Evolutionary conservation across 495 filamentous ascomycete genomes (phyloP), one percentile per base, ranked within the genome.

Genomic region (Talaromyces proteolyticus): DNA sequence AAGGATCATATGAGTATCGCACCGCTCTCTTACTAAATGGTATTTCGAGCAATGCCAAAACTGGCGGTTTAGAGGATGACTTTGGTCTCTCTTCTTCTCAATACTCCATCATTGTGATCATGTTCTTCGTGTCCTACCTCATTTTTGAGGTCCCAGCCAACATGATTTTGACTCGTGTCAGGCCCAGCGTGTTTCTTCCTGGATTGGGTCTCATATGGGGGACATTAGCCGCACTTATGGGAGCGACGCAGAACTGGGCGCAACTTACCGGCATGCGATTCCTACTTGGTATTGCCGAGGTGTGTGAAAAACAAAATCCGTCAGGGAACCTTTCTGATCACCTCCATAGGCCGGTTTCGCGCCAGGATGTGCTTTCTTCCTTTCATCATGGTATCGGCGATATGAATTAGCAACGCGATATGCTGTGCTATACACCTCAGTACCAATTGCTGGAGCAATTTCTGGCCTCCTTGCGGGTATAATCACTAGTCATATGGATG

Each of bases 41-140:
- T 1, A 10, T 34, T 34, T 34, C 14, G 29, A 34, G 71, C 46
- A 73, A 73, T 52, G 71, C 67, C 44, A 58, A 60, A 19, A 57
- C 69, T 3, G 62, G 62, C 25, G 69, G 69, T 42, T 51, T 74
- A 47, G 55, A 55, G 6, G 47, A 57, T 34, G 68, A 73, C 49
- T 59, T 74, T 19, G 36, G 57, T 21, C 48, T 66, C 4, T 51
- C 52, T 29, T 54, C 49, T 1, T 44, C 53, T 29, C 51, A 58
- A 40, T 72, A 62, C 44, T 56, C 59, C 2, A 47, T 62, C 37
- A 51, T 50, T 17, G 24, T 62, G 8, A 29, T 66, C 0, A 52
- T 75, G 40, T 74, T 74, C 56, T 74, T 75, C 53, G 56, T 73
- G 41, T 61, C 56, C 7, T 75, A 75, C 50, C 62, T 75, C n/a